Evolutionary conservation across 495 filamentous ascomycete genomes (phyloP).

Genomic region (Baudoinia panamericana): DNA sequence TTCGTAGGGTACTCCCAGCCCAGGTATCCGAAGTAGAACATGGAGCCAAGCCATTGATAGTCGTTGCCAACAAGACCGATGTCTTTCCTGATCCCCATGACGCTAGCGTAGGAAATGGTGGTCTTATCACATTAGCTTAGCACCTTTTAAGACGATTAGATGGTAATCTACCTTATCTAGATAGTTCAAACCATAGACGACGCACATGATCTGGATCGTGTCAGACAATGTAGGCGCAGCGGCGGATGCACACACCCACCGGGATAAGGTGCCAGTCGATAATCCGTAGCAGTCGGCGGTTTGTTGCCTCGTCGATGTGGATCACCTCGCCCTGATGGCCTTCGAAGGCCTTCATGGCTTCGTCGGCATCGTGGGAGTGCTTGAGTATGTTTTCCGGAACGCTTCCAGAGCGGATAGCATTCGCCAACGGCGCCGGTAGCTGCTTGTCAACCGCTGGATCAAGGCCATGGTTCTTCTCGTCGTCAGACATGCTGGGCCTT

Average conservation of each 20-base stretch:
- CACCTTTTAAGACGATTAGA: too few species aligned
- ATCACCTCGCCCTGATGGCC: conserved; percentile 36
- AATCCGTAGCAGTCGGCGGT: conserved; percentile 30
- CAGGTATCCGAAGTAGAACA: conserved; percentile 40
- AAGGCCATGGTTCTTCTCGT: conserved; percentile 9
- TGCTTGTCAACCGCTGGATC: conserved; percentile 15
- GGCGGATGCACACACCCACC: conserved; percentile 20
- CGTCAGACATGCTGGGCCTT: conserved; percentile 9
- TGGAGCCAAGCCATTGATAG: conserved; percentile 43
- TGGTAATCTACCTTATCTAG: too few species aligned
- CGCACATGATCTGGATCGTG: conserved; percentile 12
- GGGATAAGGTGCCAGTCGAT: conserved; percentile 33
- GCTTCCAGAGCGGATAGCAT: conserved; percentile 23
- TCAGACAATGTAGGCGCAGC: too few species aligned
- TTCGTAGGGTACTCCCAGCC: conserved; percentile 43
- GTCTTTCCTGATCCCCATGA: conserved; percentile 29
- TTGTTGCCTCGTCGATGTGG: conserved; percentile 42
- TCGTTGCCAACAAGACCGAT: conserved; percentile 34
- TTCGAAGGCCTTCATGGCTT: conserved; percentile 45
- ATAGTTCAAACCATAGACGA: conserved; percentile 14
- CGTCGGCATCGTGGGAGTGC: conserved; percentile 47
- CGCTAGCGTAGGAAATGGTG: conserved; percentile 2
- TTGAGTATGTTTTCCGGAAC: conserved; percentile 31
- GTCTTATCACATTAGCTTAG: too few species aligned
- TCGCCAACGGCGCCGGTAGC: conserved; percentile 6